Conservation (phyloP, 2,329 filamentous ascomycete genomes). For the Zelopaecilomyces penicillatus region DNA sequence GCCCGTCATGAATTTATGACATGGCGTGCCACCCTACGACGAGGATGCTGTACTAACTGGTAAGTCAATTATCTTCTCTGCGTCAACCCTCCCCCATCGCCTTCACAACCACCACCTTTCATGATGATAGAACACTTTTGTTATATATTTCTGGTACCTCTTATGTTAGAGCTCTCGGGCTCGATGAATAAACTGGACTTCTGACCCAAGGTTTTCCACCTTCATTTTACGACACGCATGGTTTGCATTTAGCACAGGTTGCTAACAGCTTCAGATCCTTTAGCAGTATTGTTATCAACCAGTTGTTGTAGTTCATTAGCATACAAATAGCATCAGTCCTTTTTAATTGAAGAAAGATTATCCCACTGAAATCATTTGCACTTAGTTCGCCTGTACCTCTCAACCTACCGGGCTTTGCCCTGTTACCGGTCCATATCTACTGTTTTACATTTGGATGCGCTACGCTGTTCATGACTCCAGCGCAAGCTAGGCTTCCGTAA, state of each 20-base stretch:
- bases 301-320: no score
- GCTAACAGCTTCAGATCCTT: no score
- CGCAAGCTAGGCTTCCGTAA: slow-evolving; percentile 2
- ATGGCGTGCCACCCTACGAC: neutral
- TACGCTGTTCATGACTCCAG: slow-evolving; percentile 2
- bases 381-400: neutral
- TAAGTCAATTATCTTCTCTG: slow-evolving; percentile 22
- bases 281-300: no score
- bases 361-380: neutral
- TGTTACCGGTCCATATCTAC: slow-evolving; percentile 3
- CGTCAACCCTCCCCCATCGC: slow-evolving; percentile 6
- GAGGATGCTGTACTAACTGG: slow-evolving; percentile 10
- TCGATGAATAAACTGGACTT: slow-evolving; percentile 83
- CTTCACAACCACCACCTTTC: slow-evolving; percentile 13
- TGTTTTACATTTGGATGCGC: slow-evolving; percentile 12
- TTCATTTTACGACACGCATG: no score
- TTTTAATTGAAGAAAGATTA: no score
- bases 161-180: slow-evolving; percentile 70
- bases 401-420: slow-evolving; percentile 1
- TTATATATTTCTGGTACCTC: slow-evolving; percentile 87
- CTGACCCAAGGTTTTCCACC: slow-evolving; percentile 44
- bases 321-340: no score
- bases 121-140: slow-evolving; percentile 66
- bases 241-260: no score
- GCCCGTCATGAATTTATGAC: no score